Conservation (phyloP, 805 yeast genomes). For the Saccharomyces kudriavzevii region DNA sequence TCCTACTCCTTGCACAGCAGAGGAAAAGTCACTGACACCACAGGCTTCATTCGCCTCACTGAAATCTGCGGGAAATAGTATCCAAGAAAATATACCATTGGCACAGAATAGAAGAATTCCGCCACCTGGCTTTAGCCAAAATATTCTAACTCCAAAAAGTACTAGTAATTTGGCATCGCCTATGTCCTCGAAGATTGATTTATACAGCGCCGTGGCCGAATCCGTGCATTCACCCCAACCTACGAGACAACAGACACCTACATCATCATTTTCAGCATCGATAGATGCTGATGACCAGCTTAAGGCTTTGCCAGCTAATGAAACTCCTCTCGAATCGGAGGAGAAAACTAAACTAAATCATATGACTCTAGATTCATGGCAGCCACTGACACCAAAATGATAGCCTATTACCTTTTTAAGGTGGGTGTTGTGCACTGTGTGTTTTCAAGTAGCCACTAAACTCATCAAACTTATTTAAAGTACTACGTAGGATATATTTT, state of each 20-base stretch:
- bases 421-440: not conserved
- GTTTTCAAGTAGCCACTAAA: not conserved
- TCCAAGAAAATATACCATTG: not conserved
- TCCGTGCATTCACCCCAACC: not conserved
- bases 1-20: conserved; percentile 6
- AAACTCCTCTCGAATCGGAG: not conserved
- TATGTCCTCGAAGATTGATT: not conserved
- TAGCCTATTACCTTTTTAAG: not conserved
- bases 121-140: conserved; percentile 34
- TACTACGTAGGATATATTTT: not conserved
- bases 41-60: conserved; percentile 8
- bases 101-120: conserved; percentile 6
- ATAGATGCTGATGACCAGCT: not conserved
- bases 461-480: no score
- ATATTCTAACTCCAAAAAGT: conserved; percentile 31
- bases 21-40: not conserved
- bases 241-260: not conserved
- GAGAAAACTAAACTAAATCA: not conserved
- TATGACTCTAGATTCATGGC: conserved; percentile 12
- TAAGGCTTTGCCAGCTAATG: not conserved
- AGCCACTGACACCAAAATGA: conserved; percentile 14
- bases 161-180: conserved; percentile 2
- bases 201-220: not conserved
- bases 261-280: not conserved
- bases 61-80: conserved; percentile 13